Base-by-base conservation (phyloP, 768 basidiomycete genomes). In the Rhizopogon vulgaris region DNA sequence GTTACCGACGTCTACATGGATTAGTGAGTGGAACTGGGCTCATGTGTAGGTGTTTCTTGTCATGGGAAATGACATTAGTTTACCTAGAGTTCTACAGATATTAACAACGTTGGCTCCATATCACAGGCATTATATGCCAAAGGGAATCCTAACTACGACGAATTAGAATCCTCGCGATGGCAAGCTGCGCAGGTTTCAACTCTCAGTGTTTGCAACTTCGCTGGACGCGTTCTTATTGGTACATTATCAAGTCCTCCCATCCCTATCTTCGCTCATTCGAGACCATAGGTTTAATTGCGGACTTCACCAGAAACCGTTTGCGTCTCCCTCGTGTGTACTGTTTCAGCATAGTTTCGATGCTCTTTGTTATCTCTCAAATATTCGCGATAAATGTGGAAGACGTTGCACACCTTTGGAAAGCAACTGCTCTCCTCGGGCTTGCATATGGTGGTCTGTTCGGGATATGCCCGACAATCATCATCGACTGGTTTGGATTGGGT, bases 401-500 rank as follows among this genome's bases (percentile, higher is more conserved):
- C 12, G 78, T 91, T 22, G 61, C 71, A 17, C 61, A 77, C 41
- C 73, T 95, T 2, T 94, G 91, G 89, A 43, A 58, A 30, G 67
- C 64, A n/a, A 69, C 63, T 27, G 59, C 64, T 17, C 47, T 69
- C 27, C 54, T 73, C 9, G 65, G 66, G 10, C 59, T 74, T 27
- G 82, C 84, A 0, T 87, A 93, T 58, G 91, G 91, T 3, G 76
- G 80, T 45, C 62, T 82, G 49, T 92, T 90, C 63, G 87, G 85
- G 2, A 70, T 87, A 39, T 76, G 79, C 60, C 88, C 90, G 0
- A 82, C 85, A n/a, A 74, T 94, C 28, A 75, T 80, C 48, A 76
- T 94, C 24, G 93, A 94, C 58, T 93, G 89, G 90, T 94, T 94
- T 58, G 92, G 92, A 6, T 73, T 94, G 60, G 73, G 89, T 89